A percentile compares a stretch with the other conserved stretches of the same genome.
phyloP scores from a whole-genome alignment of 345 rosid genomes.

The Populus tremula region DNA sequence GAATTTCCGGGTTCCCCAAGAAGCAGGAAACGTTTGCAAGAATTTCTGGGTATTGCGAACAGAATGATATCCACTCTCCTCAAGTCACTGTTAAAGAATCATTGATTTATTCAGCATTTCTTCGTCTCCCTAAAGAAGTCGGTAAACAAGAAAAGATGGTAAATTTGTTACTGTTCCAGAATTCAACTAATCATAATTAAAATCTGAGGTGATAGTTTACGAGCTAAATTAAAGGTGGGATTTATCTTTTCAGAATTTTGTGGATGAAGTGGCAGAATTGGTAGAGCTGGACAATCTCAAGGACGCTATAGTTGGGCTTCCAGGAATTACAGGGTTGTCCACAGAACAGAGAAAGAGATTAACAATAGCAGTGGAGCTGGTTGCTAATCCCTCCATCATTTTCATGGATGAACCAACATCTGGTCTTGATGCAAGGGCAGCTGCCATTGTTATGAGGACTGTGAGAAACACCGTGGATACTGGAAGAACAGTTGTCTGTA shows the following conservation, averaged over 20 bases:
- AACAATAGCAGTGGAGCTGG: conserved; percentile 61
- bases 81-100: conserved; percentile 86
- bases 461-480: conserved; percentile 55
- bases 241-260: conserved; percentile 34
- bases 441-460: conserved; percentile 57
- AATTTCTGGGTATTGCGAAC: conserved; percentile 91
- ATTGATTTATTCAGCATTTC: conserved; percentile 82
- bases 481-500: conserved; percentile 59
- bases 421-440: conserved; percentile 60
- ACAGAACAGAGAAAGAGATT: conserved; percentile 58
- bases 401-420: conserved; percentile 65
- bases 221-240: not conserved
- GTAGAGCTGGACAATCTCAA: conserved; percentile 42
- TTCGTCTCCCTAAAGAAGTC: conserved; percentile 73
- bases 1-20: conserved; percentile 80
- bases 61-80: conserved; percentile 84
- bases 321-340: conserved; percentile 48
- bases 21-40: conserved; percentile 92
- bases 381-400: conserved; percentile 58
- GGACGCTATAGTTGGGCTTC: conserved; percentile 51
- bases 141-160: conserved; percentile 75
- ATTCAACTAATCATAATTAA: not conserved
- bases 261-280: conserved; percentile 50
- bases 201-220: not conserved
- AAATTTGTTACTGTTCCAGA: not conserved